These are phyloP conservation scores for Phytophthora citrophthora DNA, from an alignment of 352 stramenopile species.

Conservation along the genomic window DNA sequence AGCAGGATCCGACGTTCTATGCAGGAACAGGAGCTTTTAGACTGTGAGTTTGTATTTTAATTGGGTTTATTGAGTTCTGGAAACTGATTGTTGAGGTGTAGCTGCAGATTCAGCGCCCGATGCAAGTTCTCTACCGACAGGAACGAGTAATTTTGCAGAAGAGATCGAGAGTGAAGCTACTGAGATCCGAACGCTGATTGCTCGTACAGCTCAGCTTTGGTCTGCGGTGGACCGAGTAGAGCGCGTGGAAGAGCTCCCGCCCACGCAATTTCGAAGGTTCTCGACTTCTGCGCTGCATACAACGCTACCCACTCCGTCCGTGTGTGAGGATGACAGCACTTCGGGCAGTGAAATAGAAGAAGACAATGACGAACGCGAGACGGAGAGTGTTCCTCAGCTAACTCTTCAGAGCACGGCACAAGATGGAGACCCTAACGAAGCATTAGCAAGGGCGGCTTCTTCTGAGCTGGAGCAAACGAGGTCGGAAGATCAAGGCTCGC, in stretches of 20 bases:
- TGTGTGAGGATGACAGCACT: conserved; percentile 29
- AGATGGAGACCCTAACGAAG: conserved; percentile 7
- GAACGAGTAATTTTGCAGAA: conserved; percentile 23
- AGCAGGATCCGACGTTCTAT: conserved; percentile 16
- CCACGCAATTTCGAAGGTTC: conserved; percentile 1
- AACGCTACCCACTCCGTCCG: conserved; percentile 11
- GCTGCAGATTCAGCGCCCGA: too few relatives aligned
- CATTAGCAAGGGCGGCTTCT: conserved; percentile 1
- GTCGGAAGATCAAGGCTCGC: not conserved
- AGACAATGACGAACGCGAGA: conserved; percentile 23
- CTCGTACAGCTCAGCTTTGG: conserved; percentile 41
- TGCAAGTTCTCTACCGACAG: not conserved
- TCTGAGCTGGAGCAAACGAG: not conserved
- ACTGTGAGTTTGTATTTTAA: conserved; percentile 15
- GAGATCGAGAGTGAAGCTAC: conserved; percentile 42
- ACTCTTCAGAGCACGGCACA: conserved; percentile 3
- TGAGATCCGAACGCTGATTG: conserved; percentile 43
- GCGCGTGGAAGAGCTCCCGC: conserved; percentile 5
- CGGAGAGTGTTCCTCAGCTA: conserved; percentile 15
- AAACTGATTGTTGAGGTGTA: too few relatives aligned
- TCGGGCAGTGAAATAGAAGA: conserved; percentile 29
- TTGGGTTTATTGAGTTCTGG: not conserved
- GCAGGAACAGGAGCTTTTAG: conserved; percentile 24
- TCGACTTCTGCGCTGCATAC: conserved; percentile 8
- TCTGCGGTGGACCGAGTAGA: conserved; percentile 34